Evolutionary conservation across 148 eudicot genomes (phyloP).

Genomic region (Rhododendron griersonianum): DNA sequence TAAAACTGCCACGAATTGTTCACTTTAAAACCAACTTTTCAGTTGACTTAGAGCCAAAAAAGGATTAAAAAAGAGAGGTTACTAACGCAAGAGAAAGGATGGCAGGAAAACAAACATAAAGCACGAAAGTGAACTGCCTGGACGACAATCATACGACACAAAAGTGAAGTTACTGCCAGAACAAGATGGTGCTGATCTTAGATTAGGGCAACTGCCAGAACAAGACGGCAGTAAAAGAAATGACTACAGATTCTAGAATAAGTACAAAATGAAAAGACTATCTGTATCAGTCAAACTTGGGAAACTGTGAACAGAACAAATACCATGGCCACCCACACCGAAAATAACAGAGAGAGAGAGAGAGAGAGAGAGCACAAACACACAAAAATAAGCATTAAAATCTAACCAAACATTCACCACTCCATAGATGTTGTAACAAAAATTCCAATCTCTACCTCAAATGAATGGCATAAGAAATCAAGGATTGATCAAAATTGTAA

Average conservation of each 20-base stretch:
- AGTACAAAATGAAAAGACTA: neutral
- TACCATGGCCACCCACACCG: too few species aligned
- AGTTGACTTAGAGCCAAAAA: neutral
- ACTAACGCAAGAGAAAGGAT: neutral
- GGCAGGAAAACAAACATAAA: neutral
- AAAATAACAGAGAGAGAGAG: neutral
- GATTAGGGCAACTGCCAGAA: neutral
- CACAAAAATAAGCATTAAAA: neutral
- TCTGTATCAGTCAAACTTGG: neutral
- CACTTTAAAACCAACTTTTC: neutral
- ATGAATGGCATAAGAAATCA: neutral
- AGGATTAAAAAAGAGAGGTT: neutral
- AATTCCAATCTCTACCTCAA: neutral
- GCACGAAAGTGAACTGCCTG: neutral
- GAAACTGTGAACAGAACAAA: neutral
- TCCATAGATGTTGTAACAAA: neutral
- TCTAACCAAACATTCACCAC: neutral
- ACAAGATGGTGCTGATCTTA: neutral
- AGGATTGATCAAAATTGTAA: neutral
- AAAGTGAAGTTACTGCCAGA: neutral
- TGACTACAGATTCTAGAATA: neutral
- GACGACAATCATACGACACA: neutral
- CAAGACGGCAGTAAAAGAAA: neutral
- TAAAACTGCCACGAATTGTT: neutral
- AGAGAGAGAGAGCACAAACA: neutral